Evolutionary conservation across 257 asterid genomes (phyloP).

Genomic region (Leptodermis oblonga): DNA sequence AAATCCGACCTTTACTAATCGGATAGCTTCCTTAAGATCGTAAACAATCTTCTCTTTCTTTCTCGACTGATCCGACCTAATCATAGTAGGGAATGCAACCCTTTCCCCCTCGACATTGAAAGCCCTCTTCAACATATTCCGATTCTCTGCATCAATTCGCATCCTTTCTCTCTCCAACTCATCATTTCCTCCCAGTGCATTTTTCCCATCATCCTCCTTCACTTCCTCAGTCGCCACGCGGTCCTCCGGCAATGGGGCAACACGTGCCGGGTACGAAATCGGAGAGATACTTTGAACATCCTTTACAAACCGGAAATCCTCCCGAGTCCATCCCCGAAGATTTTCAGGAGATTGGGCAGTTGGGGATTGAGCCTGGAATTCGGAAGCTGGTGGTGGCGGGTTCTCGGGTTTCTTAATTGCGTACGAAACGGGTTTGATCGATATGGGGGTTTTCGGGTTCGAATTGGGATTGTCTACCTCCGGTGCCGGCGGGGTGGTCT

Average conservation of each 20-base stretch:
- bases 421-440: constrained; percentile 65
- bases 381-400: constrained; percentile 29
- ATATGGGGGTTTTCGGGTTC: constrained; percentile 33
- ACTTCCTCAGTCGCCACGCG: constrained; percentile 32
- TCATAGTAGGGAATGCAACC: constrained; percentile 70
- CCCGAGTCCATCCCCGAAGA: constrained; percentile 51
- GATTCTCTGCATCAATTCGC: constrained; percentile 38
- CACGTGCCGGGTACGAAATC: constrained; percentile 61
- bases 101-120: constrained; percentile 45
- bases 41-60: constrained; percentile 57
- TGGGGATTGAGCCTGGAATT: constrained; percentile 15
- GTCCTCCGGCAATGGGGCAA: constrained; percentile 93
- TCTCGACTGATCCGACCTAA: constrained; percentile 36
- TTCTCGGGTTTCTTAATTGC: constrained; percentile 31
- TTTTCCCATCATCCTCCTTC: constrained; percentile 17
- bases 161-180: constrained; percentile 65
- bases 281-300: constrained; percentile 47
- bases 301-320: constrained; percentile 77
- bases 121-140: constrained; percentile 28
- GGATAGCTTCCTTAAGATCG: constrained; percentile 91
- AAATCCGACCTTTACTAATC: constrained; percentile 67
- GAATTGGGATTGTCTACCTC: constrained; percentile 23
- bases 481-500: constrained; percentile 22
- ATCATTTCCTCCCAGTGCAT: constrained; percentile 17
- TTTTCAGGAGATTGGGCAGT: constrained; percentile 14